A percentile compares a stretch with the other conserved stretches of the same genome.
Evolutionary conservation across 352 stramenopile genomes (phyloP).

Genomic region (Phytophthora agathidicida): DNA sequence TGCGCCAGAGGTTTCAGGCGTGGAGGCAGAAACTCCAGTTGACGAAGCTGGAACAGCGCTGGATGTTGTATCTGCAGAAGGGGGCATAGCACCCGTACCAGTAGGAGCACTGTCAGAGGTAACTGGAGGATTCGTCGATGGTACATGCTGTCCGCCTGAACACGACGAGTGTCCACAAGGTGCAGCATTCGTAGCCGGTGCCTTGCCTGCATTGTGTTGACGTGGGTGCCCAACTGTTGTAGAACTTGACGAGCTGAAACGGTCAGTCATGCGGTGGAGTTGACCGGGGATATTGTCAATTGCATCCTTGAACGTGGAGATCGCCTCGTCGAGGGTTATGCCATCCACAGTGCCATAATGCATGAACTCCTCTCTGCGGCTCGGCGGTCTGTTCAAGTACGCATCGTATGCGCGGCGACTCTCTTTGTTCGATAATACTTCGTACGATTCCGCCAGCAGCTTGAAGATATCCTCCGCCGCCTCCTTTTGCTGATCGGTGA

Average conservation of each 20-base stretch:
- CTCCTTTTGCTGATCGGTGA: constrained; percentile 57
- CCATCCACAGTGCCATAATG: constrained; percentile 72
- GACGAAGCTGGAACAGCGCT: constrained; percentile 17
- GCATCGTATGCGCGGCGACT: constrained; percentile 63
- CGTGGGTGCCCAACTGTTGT: constrained; percentile 66
- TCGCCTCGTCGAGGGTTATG: constrained; percentile 82
- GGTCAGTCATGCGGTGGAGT: constrained; percentile 54
- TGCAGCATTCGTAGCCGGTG: constrained; percentile 11
- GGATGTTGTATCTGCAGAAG: background rate
- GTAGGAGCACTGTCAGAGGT: constrained; percentile 17
- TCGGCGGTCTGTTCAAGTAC: constrained; percentile 55
- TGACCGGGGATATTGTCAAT: constrained; percentile 55
- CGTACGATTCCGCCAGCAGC: constrained; percentile 80
- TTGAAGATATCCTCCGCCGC: constrained; percentile 83
- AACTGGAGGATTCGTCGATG: constrained; percentile 11
- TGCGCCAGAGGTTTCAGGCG: constrained; percentile 10
- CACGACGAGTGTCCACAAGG: background rate
- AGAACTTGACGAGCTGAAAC: constrained; percentile 77
- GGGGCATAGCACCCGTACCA: constrained; percentile 2
- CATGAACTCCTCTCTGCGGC: constrained; percentile 72
- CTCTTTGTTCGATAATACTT: constrained; percentile 72
- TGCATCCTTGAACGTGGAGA: constrained; percentile 78
- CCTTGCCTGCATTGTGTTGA: constrained; percentile 42
- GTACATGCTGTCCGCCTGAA: constrained; percentile 5
- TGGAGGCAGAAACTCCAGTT: constrained; percentile 8